Base-by-base conservation (phyloP, 148 eudicot genomes). In the Chenopodium berlandieri region DNA sequence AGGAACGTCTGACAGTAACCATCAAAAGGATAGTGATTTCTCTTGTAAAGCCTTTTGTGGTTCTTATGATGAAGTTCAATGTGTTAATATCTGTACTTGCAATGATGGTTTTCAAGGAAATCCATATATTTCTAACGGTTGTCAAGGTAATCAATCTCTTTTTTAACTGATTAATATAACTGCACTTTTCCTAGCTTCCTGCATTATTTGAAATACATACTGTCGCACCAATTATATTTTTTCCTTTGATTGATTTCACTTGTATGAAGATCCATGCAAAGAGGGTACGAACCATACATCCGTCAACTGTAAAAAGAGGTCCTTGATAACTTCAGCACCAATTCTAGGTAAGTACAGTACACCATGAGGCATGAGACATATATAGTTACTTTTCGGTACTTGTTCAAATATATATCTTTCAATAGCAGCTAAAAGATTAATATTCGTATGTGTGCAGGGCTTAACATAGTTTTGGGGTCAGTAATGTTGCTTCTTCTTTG, bases 61-160 rank as follows among this genome's bases (percentile, higher is more conserved):
- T 44, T 44, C 19, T 7, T 68, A 52, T 23, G 78, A 34, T 63
- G 63, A 19, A 17, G 31, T 20, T 44, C 78, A 30, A 32, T 73
- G 75, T 25, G 65, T 75, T 31, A 80, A 75, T 62, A 75, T 60
- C 23, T 80, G 82, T 62, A 80, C 77, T 22, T 80, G 82, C 52
- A 56, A 66, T 12, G 71, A 72, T 73, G 64, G 77, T 62, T 73
- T 60, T 37, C 60, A 56, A 72, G 82, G 82, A 63, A 80, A 80
- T 71, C 82, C 82, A 25, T 79, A 79, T 58, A 71, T 79, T 79
- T 69, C 76, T 58, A 71, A 71, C 37, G 82, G 82, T 25, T 80
- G 82, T 60, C 77, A 37, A 73, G 82, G 82, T 80, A 73, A 19
- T 44, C 40, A 64, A 68, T 68, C 72, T 68, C 6, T 14, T 69